These are phyloP conservation scores for Sutorius eximius DNA, from an alignment of 1,284 basidiomycete species.

Conservation along the genomic window DNA sequence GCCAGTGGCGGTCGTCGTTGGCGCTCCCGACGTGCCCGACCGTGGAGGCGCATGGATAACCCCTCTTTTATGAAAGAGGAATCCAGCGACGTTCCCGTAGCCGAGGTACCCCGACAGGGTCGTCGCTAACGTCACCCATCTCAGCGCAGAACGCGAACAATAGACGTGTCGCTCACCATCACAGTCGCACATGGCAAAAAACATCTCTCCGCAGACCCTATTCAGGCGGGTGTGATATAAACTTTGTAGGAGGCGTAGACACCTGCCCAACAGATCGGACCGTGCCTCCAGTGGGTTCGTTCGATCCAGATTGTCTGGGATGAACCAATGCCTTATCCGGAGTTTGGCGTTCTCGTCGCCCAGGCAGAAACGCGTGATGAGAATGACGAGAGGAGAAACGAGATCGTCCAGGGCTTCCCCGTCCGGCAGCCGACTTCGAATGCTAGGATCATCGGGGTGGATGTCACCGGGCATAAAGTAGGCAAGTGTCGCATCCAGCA, in stretches of 20 bases:
- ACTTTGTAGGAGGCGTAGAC: conserved; percentile 74
- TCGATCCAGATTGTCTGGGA: conserved; percentile 80
- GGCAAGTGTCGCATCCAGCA: conserved; percentile 61
- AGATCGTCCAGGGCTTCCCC: conserved; percentile 72
- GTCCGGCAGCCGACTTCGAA: conserved; percentile 50
- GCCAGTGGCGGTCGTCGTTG: conserved; percentile 43
- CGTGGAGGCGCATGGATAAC: conserved; percentile 59
- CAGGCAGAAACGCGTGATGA: conserved; percentile 68
- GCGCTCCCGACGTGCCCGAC: conserved; percentile 20
- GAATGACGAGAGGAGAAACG: conserved; percentile 70
- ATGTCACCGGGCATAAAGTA: conserved; percentile 66
- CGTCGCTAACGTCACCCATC: conserved; percentile 47
- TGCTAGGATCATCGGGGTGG: conserved; percentile 61
- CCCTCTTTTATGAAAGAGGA: conserved; percentile 88
- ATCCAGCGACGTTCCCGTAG: conserved; percentile 91
- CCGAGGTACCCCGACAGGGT: conserved; percentile 75
- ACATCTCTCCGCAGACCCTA: conserved; percentile 79
- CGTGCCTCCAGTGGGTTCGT: conserved; percentile 71
- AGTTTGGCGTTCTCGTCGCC: conserved; percentile 58
- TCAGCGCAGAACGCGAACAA: conserved; percentile 1
- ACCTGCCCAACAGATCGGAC: conserved; percentile 71
- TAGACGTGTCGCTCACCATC: conserved; percentile 56
- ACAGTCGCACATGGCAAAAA: conserved; percentile 78
- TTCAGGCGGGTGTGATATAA: conserved; percentile 73
- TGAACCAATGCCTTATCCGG: conserved; percentile 61